Evolutionary conservation across 371 early-diverging fungal species (phyloP), one percentile per base, ranked within the genome.

Genomic region (Fennellomyces sp.): DNA sequence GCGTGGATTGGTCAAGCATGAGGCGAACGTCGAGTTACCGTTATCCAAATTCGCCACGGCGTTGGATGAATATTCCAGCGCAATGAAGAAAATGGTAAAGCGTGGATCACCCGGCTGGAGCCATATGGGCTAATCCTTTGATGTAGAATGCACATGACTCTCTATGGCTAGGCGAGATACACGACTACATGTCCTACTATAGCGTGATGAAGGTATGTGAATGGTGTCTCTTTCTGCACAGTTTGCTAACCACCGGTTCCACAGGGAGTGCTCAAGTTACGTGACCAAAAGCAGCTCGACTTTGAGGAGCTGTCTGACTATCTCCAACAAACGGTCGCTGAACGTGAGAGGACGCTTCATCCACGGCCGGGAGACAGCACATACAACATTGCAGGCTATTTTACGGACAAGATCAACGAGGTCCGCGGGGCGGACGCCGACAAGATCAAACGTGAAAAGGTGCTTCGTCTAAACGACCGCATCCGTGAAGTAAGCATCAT

Each of bases 281-380:
- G 97, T 12, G 97, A 96, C 72, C 95, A 95, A 72, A 96, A 96
- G 72, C 97, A 96, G 66, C 74, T 95, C 5, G 97, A 97, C 75
- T 88, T 84, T 73, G 97, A 97, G 73, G 97, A 93, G 42, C 78
- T 96, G 25, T 81, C 89, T 0, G 85, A 85, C 56, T 95, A 90
- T 60, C 73, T 92, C 31, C 83, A 88, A 62, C 78, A 73, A 63
- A 90, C 83, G 26, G 69, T 71, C 51, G 82, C 75, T 29, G 94
- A 86, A 68, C 80, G 76, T 36, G 86, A 89, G 27, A 78, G 83
- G 29, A 69, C 85, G 29, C 51, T 81, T 23, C 84, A 82, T 65
- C 82, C 72, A 52, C 81, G 79, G 64, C 58, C 78, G 61, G 76
- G 72, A 45, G 77, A 78, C 60, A 66, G 72, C 35, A 64, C 77